Evolutionary conservation across 768 basidiomycete genomes (phyloP), one percentile per base, ranked within the genome.

Genomic region (Strobilomyces confusus): DNA sequence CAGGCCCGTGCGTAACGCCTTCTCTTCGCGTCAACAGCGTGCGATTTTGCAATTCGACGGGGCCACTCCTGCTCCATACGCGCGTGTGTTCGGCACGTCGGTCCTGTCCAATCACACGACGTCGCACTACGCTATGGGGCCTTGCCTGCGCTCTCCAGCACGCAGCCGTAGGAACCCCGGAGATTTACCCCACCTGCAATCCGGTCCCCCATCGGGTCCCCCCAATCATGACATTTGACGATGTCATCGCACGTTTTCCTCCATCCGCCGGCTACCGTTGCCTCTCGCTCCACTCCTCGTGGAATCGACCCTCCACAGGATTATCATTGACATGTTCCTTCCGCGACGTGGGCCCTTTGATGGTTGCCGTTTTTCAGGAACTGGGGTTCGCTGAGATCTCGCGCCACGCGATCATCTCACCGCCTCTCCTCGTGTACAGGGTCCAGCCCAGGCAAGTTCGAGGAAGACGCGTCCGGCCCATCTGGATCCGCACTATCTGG

Each of bases 331-430:
- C 29, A 48, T 58, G 59, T n/a, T 53, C 53, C 52, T 62, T 51
- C 54, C 50, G 37, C 40, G 47, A 47, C 54, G 36, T 59, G 53
- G 49, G 12, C 34, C 44, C 40, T 42, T 32, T 47, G 25, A 52
- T 40, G 15, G 44, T 44, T 48, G 44, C 36, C 46, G 23, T 42
- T 42, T 30, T 19, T 51, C 65, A 56, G 57, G 57, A 12, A 58
- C 55, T 49, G 41, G 17, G 30, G 41, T 42, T 63, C 61, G 64
- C 61, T 67, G 64, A 59, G 60, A 67, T 63, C 58, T 58, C 44
- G 63, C 58, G 55, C 40, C 55, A 55, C 36, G 33, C 48, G 54
- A 65, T 60, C 51, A 30, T 26, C 32, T 43, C 22, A 7, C 19
- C 23, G 17, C 34, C 50, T 44, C 19, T 32, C 44, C 52, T 48